These are phyloP conservation scores for Aureobasidium sp. DNA, from an alignment of 2,329 filamentous ascomycete genomes.

Conservation along the genomic window DNA sequence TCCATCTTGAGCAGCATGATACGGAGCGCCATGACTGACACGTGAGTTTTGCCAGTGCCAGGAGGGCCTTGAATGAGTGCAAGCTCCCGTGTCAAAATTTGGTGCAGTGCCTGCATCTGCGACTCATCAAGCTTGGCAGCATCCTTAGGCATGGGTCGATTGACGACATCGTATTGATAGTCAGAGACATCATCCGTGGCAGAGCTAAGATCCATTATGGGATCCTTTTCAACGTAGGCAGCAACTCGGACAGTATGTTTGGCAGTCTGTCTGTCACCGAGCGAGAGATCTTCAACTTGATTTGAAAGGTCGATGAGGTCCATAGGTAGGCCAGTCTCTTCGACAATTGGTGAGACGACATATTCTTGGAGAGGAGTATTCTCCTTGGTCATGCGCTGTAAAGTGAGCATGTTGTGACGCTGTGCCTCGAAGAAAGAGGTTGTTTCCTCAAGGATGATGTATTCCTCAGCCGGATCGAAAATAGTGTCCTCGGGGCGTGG, in stretches of 20 bases:
- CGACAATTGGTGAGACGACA: background rate
- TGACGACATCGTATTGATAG: background rate
- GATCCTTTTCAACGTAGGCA: conserved; percentile 44
- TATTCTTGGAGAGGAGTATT: conserved; percentile 21
- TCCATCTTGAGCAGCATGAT: conserved; percentile 55
- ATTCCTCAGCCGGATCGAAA: conserved; percentile 62
- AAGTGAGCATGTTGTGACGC: conserved; percentile 62
- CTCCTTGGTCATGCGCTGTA: conserved; percentile 59
- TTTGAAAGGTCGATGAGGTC: conserved; percentile 8
- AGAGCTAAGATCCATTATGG: conserved; percentile 43
- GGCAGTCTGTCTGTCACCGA: background rate
- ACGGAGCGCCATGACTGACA: conserved; percentile 65
- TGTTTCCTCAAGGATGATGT: conserved; percentile 72
- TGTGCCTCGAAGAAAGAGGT: conserved; percentile 70
- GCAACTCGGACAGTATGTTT: conserved; percentile 32
- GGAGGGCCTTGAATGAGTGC: conserved; percentile 81
- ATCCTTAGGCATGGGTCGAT: background rate
- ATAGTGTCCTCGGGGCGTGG: conserved; percentile 51
- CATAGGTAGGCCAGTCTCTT: background rate
- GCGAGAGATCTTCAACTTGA: background rate
- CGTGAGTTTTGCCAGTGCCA: conserved; percentile 72
- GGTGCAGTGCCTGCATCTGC: conserved; percentile 60
- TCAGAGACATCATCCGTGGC: conserved; percentile 8
- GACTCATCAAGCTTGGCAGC: conserved; percentile 57
- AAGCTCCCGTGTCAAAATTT: conserved; percentile 64